Evolutionary conservation across 1,139 yeast genomes (phyloP), one percentile per base, ranked within the genome.

Genomic region (Magnusiomyces paraingens): DNA sequence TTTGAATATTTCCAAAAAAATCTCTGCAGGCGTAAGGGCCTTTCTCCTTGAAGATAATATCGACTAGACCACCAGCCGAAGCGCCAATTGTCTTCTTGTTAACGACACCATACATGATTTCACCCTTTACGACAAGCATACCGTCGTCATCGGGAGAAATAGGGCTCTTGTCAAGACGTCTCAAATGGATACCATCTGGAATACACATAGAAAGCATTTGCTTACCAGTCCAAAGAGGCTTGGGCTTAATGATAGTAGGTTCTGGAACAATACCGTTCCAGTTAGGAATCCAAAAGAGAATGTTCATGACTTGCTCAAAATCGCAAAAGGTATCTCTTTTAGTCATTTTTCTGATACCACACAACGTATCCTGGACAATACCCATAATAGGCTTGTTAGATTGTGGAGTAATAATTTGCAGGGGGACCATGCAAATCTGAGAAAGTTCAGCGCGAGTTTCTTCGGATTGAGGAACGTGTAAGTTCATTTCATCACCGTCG

Each of bases 401-500:
- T 73, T 93, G 99, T 15, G 99, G 97, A 17, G 98, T 91, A 46
- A 93, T 96, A 78, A 93, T 94, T 72, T 93, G 99, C 58, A 90
- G 76, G 6, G 99, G 99, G 45, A 93, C 99, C 26, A 97, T 96
- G 75, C 97, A 90, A 65, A 93, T 81, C 69, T 93, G 95, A 42
- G 91, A 85, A 61, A 93, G 77, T 72, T 94, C 99, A 1, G 99
- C 96, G 68, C 98, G 81, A 0, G 99, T 93, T 73, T 94, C 99
- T 61, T 91, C 97, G 6, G 96, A 88, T 71, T 94, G 99, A 4
- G 99, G 99, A 61, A 94, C 99, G 69, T 94, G 99, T 74, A 94
- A 85, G 73, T 94, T 94, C 99, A 94, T 94, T 75, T 94, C 99
- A 73, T 94, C 99, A 78, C 99, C 99, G 76, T 94, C 99, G 78